Evolutionary conservation across 73 alveolate species (phyloP), one percentile per base, ranked within the genome.

Genomic region (Paramecium biaurelia): DNA sequence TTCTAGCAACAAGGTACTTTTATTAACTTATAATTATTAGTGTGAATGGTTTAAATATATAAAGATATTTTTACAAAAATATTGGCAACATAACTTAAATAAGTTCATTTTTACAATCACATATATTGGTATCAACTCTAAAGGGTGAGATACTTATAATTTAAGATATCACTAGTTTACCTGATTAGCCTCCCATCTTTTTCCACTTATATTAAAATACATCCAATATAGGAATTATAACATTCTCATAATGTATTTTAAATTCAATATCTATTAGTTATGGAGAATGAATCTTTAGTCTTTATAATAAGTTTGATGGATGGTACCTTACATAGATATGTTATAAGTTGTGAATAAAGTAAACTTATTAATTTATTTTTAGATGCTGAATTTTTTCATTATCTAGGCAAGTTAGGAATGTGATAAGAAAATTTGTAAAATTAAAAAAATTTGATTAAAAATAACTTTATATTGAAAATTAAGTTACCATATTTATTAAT

Each of bases 81-180:
- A 63, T 63, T 26, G 84, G 84, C 15, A 32, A 63, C 2, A 79
- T 79, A 23, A 79, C 56, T 23, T n/a, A 79, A 10, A 42, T 79
- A 10, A 24, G 20, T 23, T n/a, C 32, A 7, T 79, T 42, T 43
- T 23, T 23, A 42, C n/a, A 32, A 24, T 41, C 18, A 20, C 70
- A 79, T 79, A 18, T 79, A 23, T 43, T 79, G 42, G 74, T 79
- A 10, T 79, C 90, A 7, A 79, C 90, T 30, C n/a, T 79, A 42
- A 79, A 26, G 28, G 90, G 90, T 2, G 90, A 79, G n/a, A 10
- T 79, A 43, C 45, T 79, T 3, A 12, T 79, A 47, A 23, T 79
- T 23, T 79, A 42, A 45, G 90, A 79, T 43, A 42, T 79, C 47
- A 8, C 34, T 20, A 23, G 15, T 20, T 23, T 79, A 8, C 20